These are phyloP conservation scores for Pythium insidiosum DNA, from an alignment of 352 stramenopile species.

Conservation along the genomic window DNA sequence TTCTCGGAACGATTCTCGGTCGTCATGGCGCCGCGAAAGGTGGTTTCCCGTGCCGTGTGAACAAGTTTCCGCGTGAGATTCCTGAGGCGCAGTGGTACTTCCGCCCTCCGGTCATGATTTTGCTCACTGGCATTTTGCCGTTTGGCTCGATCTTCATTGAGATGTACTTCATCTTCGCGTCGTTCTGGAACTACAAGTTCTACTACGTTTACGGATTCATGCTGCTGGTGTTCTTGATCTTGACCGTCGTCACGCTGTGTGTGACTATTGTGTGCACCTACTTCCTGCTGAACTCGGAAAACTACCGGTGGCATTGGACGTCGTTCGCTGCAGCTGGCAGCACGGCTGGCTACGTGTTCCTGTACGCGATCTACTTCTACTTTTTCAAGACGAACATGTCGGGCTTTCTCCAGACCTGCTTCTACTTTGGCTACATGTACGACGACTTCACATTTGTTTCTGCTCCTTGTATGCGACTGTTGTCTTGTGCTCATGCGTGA, in stretches of 20 bases:
- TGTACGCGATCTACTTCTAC: conserved; percentile 99
- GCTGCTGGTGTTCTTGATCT: conserved; percentile 96
- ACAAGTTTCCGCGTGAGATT: conserved; percentile 93
- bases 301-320: conserved; percentile 99
- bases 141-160: conserved; percentile 99
- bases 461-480: not conserved
- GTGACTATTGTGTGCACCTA: conserved; percentile 99
- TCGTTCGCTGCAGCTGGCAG: conserved; percentile 92
- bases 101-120: conserved; percentile 84
- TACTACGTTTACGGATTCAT: conserved; percentile 99
- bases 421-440: conserved; percentile 99
- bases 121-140: conserved; percentile 94
- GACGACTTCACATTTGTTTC: conserved; percentile 13
- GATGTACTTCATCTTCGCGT: conserved; percentile 99
- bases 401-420: conserved; percentile 96
- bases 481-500: not conserved
- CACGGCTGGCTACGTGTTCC: conserved; percentile 96
- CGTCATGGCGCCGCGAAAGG: conserved; percentile 88
- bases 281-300: conserved; percentile 98
- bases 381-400: conserved; percentile 99
- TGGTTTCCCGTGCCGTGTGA: conserved; percentile 90
- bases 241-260: conserved; percentile 97
- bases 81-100: conserved; percentile 77
- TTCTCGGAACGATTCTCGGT: conserved; percentile 96
- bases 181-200: conserved; percentile 99